Conservation (phyloP, 2,329 filamentous ascomycete species). For the Curvularia lunata region DNA sequence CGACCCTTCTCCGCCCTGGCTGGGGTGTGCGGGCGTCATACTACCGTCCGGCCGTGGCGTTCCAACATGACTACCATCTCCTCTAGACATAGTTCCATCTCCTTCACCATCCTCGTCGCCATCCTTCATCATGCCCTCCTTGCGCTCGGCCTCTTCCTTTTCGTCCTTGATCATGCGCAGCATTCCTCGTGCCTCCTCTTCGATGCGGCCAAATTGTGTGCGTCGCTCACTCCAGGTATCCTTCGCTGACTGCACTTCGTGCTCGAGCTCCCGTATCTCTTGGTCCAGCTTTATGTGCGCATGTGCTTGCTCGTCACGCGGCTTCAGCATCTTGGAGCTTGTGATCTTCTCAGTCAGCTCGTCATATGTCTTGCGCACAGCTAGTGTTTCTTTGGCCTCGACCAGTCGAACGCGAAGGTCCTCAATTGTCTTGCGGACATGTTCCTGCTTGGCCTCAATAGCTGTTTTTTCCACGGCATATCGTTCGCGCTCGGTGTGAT, state of each 20-base stretch:
- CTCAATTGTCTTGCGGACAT: conserved; percentile 76
- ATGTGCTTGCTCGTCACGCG: conserved; percentile 80
- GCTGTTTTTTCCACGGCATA: conserved; percentile 81
- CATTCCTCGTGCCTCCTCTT: conserved; percentile 88
- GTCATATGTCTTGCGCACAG: conserved; percentile 84
- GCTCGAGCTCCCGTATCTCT: conserved; percentile 86
- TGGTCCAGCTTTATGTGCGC: conserved; percentile 82
- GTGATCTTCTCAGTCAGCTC: conserved; percentile 87
- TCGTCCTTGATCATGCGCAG: conserved; percentile 88
- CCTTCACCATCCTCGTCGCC: conserved; percentile 51
- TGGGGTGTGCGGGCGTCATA: conserved; percentile 49
- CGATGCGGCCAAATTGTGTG: conserved; percentile 85
- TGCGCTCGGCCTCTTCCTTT: conserved; percentile 89
- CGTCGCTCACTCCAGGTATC: conserved; percentile 83
- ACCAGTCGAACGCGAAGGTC: conserved; percentile 77
- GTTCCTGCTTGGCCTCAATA: conserved; percentile 78
- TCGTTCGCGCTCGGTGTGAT: conserved; percentile 79
- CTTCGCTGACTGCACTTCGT: conserved; percentile 81
- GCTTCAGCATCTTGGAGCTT: conserved; percentile 76
- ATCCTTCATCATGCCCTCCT: conserved; percentile 68
- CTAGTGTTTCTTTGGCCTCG: conserved; percentile 67
- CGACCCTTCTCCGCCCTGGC: conserved; percentile 38
- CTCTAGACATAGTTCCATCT: conserved; percentile 48
- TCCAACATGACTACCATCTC: conserved; percentile 50
- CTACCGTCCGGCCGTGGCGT: conserved; percentile 54